phyloP scores from a whole-genome alignment of 1,284 basidiomycete species.

The Athelia sp. region DNA sequence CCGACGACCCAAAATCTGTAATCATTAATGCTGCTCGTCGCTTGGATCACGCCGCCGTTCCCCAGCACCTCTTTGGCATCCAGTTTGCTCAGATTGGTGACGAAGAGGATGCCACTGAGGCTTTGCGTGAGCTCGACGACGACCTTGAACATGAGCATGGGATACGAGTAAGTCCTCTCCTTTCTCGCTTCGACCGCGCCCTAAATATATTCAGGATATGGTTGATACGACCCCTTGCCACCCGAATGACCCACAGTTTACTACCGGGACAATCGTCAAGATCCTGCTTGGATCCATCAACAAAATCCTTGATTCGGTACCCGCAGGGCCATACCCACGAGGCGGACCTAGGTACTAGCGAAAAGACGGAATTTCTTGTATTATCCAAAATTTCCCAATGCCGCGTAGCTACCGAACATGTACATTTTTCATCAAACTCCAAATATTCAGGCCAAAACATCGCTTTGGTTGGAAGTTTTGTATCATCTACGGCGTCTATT shows the following conservation, averaged over 20 bases:
- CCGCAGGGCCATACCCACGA: too few relatives aligned
- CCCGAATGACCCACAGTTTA: slow-evolving; percentile 25
- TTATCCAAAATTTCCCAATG: too few relatives aligned
- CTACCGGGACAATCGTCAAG: slow-evolving; percentile 35
- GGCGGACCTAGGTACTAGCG: too few relatives aligned
- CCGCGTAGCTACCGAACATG: too few relatives aligned
- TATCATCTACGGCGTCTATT: too few relatives aligned
- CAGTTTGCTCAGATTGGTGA: slow-evolving; percentile 51
- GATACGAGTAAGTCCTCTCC: slow-evolving; percentile 28
- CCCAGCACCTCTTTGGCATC: slow-evolving; percentile 36
- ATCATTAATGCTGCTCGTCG: slow-evolving; percentile 44
- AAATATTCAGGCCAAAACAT: too few relatives aligned
- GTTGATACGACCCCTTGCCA: slow-evolving; percentile 40
- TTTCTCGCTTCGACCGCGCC: slow-evolving; percentile 2
- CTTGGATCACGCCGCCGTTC: slow-evolving; percentile 34
- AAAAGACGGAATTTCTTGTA: too few relatives aligned
- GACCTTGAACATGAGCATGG: slow-evolving; percentile 30
- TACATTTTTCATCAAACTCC: too few relatives aligned
- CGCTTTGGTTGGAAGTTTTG: too few relatives aligned
- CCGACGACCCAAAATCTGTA: slow-evolving; percentile 44
- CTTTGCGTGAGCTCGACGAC: slow-evolving; percentile 40
- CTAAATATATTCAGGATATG: slow-evolving; percentile 29
- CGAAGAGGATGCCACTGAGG: slow-evolving; percentile 36
- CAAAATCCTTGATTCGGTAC: too few relatives aligned
- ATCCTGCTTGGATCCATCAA: slow-evolving; percentile 37